These are phyloP conservation scores for Thelephora terrestris DNA, from an alignment of 1,284 basidiomycete genomes.

Conservation along the genomic window DNA sequence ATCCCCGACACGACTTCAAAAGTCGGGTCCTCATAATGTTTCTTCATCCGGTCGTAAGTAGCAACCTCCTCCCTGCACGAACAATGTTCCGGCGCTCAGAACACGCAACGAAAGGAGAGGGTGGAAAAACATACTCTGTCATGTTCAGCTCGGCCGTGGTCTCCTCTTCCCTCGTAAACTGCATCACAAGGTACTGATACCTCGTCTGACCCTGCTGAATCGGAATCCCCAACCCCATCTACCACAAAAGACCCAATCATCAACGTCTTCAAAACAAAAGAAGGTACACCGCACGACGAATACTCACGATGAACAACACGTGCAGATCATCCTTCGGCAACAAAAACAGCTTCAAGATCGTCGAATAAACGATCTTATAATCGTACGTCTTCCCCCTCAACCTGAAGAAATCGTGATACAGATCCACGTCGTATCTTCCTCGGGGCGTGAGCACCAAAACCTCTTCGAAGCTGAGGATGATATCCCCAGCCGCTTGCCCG, in stretches of 20 bases:
- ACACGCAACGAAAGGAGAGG: neutral
- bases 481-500: slow-evolving; percentile 85
- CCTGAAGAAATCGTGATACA: slow-evolving; percentile 91
- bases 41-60: slow-evolving; percentile 78
- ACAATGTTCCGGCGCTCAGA: neutral
- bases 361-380: slow-evolving; percentile 93
- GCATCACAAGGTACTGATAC: slow-evolving; percentile 97
- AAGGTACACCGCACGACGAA: slow-evolving; percentile 2
- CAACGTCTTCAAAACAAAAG: neutral
- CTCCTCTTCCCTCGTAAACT: slow-evolving; percentile 95
- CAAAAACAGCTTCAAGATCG: slow-evolving; percentile 86
- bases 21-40: slow-evolving; percentile 87
- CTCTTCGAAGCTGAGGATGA: slow-evolving; percentile 94
- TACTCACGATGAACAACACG: slow-evolving; percentile 83
- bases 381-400: slow-evolving; percentile 98
- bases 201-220: slow-evolving; percentile 98
- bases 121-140: slow-evolving; percentile 73
- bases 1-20: slow-evolving; percentile 94
- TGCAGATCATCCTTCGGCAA: slow-evolving; percentile 97
- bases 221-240: slow-evolving; percentile 85
- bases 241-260: slow-evolving; percentile 27
- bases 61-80: slow-evolving; percentile 53
- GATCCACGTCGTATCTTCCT: slow-evolving; percentile 96
- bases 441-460: slow-evolving; percentile 94
- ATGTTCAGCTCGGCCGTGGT: slow-evolving; percentile 95